Evolutionary conservation across 2,329 filamentous ascomycete species (phyloP), one percentile per base, ranked within the genome.

Genomic region (Phaeosphaeriaceae sp.): DNA sequence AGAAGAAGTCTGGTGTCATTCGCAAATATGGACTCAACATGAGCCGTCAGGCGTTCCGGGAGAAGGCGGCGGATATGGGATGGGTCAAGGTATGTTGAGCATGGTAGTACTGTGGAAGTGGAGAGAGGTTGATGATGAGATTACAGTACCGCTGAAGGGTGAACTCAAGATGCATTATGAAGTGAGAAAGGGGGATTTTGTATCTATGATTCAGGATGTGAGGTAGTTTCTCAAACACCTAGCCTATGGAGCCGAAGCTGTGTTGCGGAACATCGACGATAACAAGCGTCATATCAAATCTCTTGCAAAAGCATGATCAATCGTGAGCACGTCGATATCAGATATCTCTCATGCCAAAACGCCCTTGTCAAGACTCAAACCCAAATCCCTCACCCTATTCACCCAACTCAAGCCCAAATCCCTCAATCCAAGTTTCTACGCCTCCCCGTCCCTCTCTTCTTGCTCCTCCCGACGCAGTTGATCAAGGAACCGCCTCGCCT

Each of bases 11-110:
- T 75, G 95, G 95, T 92, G 88, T 99, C 73, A 97, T 99, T 87
- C 93, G 95, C 86, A 99, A 99, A 85, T 98, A 98, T 85, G 94
- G 94, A 78, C 87, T 97, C 75, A 92, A 96, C 75, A 87, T 89
- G 82, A 88, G 86, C 82, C 85, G 86, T 80, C 83, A 86, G 80
- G 88, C 86, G 81, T 89, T 89, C 81, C 78, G 87, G 69, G 87
- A 89, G 81, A 88, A 88, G 83, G 81, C 84, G 66, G 77, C 79
- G 69, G 87, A 89, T 77, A 88, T 89, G 75, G 87, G 87, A 62
- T 89, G 89, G 80, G 79, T 83, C 78, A 89, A 89, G 86, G 86
- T 88, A 57, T 49, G 62, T 6, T 49, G 3, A 9, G 7, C 6
- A 3, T 13, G 5, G 13, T 33, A n/a, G 17, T 15, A 36, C 13